Conservation (phyloP, 2,329 filamentous ascomycete genomes). For the Fusarium luffae region DNA sequence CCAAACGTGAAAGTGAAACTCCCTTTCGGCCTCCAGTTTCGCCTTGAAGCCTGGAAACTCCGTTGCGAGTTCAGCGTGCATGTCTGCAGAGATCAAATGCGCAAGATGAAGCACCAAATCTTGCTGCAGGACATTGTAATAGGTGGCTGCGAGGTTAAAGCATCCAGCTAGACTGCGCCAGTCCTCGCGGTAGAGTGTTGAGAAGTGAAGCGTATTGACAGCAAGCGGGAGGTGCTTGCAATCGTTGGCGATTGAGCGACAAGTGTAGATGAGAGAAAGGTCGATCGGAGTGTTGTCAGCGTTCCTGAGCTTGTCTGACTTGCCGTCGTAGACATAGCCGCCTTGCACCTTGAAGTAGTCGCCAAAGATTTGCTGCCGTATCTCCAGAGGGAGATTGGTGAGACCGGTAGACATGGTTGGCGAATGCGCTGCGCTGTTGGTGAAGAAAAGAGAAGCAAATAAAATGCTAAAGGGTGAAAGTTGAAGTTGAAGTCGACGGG, state of each 20-base stretch:
- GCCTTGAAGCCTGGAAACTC: background rate
- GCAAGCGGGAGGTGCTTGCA: background rate
- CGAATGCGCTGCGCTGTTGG: background rate
- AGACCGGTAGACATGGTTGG: background rate
- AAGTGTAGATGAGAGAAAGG: constrained; percentile 30
- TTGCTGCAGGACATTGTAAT: background rate
- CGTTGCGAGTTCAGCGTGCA: background rate
- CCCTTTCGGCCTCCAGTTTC: background rate
- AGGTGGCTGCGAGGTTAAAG: constrained; percentile 7
- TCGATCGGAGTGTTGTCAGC: constrained; percentile 16
- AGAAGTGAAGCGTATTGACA: constrained; percentile 25
- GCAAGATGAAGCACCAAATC: constrained; percentile 3
- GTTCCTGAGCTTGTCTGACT: constrained; percentile 6
- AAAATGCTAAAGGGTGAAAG: background rate
- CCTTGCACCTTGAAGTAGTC: constrained; percentile 18
- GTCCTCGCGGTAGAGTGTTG: constrained; percentile 14
- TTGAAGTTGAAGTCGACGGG: too few species aligned
- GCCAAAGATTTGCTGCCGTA: constrained; percentile 28
- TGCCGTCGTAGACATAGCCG: constrained; percentile 21
- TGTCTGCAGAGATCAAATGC: background rate
- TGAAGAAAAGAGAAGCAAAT: background rate
- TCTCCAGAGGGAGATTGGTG: constrained; percentile 6
- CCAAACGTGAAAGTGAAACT: background rate
- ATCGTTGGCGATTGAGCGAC: constrained; percentile 23
- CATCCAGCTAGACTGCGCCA: constrained; percentile 5